phyloP scores from a whole-genome alignment of 2,329 filamentous ascomycete species.

The Curvularia eragrostidis region DNA sequence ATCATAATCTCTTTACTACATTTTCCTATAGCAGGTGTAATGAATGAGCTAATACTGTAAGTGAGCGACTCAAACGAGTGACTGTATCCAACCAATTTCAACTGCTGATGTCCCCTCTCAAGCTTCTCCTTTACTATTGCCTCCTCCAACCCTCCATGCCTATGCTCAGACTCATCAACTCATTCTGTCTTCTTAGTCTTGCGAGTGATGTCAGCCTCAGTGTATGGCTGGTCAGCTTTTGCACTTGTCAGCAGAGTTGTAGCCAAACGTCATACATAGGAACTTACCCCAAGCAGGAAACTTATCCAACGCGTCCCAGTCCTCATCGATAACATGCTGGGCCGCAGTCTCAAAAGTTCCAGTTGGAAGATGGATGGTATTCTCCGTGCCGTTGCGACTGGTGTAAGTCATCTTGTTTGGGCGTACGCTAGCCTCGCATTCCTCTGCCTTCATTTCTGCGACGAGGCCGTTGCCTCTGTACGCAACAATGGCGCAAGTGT shows the following conservation, averaged over 20 bases:
- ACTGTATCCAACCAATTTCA: neutral
- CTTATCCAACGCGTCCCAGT: neutral
- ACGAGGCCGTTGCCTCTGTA: neutral
- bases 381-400: neutral
- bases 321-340: neutral
- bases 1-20: too few relatives aligned
- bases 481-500: neutral
- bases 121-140: neutral
- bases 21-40: too few relatives aligned
- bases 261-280: neutral
- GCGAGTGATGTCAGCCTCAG: neutral
- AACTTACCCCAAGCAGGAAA: neutral
- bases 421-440: neutral
- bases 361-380: neutral
- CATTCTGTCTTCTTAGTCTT: neutral
- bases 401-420: neutral
- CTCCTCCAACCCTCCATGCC: neutral
- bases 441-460: neutral
- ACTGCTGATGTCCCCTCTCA: neutral
- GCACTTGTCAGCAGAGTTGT: neutral
- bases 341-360: neutral
- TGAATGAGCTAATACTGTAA: neutral
- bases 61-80: neutral
- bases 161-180: neutral
- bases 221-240: neutral